Conservation (phyloP, 805 yeast species). For the Teunomyces gatunensis region DNA sequence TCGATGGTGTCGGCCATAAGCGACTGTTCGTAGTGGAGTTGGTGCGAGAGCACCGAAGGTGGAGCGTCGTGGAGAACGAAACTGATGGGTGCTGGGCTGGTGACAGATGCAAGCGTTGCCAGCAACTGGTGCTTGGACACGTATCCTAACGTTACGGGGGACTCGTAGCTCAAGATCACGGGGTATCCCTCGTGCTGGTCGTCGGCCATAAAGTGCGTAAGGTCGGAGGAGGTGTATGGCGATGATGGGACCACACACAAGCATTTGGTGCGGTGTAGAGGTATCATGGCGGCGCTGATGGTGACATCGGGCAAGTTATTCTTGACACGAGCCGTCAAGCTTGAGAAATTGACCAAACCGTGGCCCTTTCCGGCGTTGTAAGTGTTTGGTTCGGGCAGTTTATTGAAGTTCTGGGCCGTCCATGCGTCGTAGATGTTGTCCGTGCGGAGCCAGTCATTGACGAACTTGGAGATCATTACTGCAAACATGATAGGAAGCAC, state of each 20-base stretch:
- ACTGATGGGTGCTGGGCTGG: conserved; percentile 11
- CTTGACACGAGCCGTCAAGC: conserved; percentile 24
- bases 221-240: conserved; percentile 21
- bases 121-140: conserved; percentile 28
- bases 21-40: conserved; percentile 21
- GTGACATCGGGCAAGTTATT: conserved; percentile 33
- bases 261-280: conserved; percentile 25
- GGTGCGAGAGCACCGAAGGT: conserved; percentile 19
- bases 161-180: conserved; percentile 20
- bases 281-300: conserved; percentile 28
- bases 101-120: conserved; percentile 6
- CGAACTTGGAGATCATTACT: conserved; percentile 70
- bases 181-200: conserved; percentile 46
- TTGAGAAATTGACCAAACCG: conserved; percentile 35
- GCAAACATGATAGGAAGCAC: conserved; percentile 84
- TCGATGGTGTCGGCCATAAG: conserved; percentile 8
- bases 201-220: conserved; percentile 22
- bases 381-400: no score
- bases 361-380: conserved; percentile 37
- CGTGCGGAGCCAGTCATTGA: conserved; percentile 59
- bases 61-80: conserved; percentile 21
- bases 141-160: conserved; percentile 35
- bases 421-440: conserved; percentile 63
- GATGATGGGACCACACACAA: conserved; percentile 21
- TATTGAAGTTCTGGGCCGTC: conserved; percentile 28